Evolutionary conservation across 257 asterid genomes (phyloP).

Genomic region (Lycium ferocissimum): DNA sequence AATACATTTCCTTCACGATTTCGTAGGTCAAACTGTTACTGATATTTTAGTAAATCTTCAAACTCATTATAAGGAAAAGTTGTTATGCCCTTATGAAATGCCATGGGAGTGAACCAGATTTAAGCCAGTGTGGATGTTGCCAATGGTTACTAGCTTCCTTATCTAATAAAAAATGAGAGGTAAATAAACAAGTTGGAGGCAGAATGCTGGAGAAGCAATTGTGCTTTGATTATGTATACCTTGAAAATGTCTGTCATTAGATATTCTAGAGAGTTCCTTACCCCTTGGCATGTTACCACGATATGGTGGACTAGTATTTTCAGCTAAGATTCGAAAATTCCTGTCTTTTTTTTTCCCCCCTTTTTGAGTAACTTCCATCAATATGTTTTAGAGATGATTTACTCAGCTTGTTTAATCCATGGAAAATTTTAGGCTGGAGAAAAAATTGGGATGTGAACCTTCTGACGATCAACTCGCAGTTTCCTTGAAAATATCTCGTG

Average conservation of each 20-base stretch:
- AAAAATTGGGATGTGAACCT: conserved; percentile 87
- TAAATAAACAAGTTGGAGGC: neutral
- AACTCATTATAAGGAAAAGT: neutral
- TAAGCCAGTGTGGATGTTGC: neutral
- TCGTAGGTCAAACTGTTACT: neutral
- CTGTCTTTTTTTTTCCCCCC: no score
- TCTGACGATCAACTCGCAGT: conserved; percentile 88
- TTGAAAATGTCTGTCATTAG: neutral
- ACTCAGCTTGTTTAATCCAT: conserved; percentile 21
- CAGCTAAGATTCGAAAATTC: no score
- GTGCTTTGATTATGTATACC: no score
- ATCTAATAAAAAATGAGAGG: conserved; percentile 24
- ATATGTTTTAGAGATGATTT: neutral
- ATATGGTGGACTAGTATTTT: neutral
- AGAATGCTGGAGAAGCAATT: neutral
- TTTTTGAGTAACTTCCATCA: neutral
- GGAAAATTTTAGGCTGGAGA: conserved; percentile 63
- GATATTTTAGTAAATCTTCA: neutral
- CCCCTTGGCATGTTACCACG: neutral
- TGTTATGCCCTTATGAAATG: neutral
- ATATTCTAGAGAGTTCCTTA: neutral
- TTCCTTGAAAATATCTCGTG: conserved; percentile 68
- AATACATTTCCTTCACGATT: neutral
- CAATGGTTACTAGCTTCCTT: neutral
- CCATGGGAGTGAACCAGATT: neutral